Base-by-base conservation (phyloP, 257 asterid genomes). In the Jaltomata sinuosa region DNA sequence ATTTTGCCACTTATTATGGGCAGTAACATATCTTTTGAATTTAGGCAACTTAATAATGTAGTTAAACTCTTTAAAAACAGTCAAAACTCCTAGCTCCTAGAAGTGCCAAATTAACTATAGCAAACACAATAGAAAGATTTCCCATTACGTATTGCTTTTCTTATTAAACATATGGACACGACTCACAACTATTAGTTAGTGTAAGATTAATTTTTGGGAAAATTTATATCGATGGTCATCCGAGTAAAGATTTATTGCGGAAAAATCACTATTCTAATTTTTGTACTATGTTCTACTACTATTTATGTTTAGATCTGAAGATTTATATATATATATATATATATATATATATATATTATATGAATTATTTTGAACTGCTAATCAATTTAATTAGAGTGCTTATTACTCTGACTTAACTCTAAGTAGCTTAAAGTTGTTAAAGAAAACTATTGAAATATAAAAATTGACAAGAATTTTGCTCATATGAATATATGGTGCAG, bases 401-500 rank as follows among this genome's bases (percentile, higher is more conserved):
- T 16, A 65, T 65, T 9, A 34, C 25, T 32, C 76, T 65, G 15
- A 32, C 74, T 65, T 65, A 65, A 32, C 32, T 10, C 45, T 19
- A 32, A 3, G 3, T 31, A 32, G 15, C 47, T 65, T 54, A 14
- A 52, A 36, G 40, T 36, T 36, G 3, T 1, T 36, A 36, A 6
- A 36, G 40, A 36, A 36, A 36, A 6, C 40, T 8, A 11, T 55
- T 19, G 21, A 57, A 21, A n/a, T 54, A 25, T 19, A 57, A 57
- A 57, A 55, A 29, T 22, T 27, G 12, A 14, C 2, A 27, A 27
- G n/a, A 14, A 62, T 29, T 27, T 68, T 68, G 50, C 50, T 19
- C 16, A 67, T 55, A 31, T n/a, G 29, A n/a, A 25, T 40, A 40
- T 6, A 57, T 69, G 19, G n/a, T 79, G 87, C 87, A 84, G 87